Evolutionary conservation across 2,329 filamentous ascomycete species (phyloP), one percentile per base, ranked within the genome.

Genomic region (Exserohilum turcica): DNA sequence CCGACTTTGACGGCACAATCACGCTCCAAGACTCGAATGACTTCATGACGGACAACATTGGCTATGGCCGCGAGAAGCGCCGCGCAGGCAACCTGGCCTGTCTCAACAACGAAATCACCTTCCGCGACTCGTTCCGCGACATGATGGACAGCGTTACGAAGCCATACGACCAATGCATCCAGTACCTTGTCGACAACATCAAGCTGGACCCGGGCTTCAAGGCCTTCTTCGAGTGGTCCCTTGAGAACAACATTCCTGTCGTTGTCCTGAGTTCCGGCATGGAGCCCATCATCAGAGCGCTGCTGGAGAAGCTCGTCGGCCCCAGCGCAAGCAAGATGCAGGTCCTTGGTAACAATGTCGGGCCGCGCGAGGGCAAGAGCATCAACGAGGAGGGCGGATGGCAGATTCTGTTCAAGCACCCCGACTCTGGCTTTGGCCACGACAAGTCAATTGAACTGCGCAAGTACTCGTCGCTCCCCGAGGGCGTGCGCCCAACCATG

Each of bases 1-100:
- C 92, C 65, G 94, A 99, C 79, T 97, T 97, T 73, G 94, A 99
- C 77, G 94, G 94, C 69, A 97, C 92, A 48, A 93, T 97, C 73
- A 97, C 93, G 43, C 82, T 86, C 52, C 79, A 85, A 68, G 86
- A 88, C 75, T 86, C 82, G 78, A 88, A 88, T 80, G 85, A 88
- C 72, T 86, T 78, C 68, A 79, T 88, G 78, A 97, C 92, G 52
- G 94, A 97, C 79, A 94, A 90, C 77, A 83, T 97, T 56, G 94
- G 94, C 58, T 96, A 88, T 72, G 94, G 94, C 44, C 70, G 76
- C 24, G 85, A 84, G 57, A 84, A 85, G 63, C 91, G 94, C 59
- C 82, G 83, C 51, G 77, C 87, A 71, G 85, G 86, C 61, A 96
- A 96, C 78, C 77, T 84, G 59, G 89, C 90, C 63, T 89, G 95